Evolutionary conservation across 352 stramenopile genomes (phyloP).

Genomic region (Thraustochytrium sp.): DNA sequence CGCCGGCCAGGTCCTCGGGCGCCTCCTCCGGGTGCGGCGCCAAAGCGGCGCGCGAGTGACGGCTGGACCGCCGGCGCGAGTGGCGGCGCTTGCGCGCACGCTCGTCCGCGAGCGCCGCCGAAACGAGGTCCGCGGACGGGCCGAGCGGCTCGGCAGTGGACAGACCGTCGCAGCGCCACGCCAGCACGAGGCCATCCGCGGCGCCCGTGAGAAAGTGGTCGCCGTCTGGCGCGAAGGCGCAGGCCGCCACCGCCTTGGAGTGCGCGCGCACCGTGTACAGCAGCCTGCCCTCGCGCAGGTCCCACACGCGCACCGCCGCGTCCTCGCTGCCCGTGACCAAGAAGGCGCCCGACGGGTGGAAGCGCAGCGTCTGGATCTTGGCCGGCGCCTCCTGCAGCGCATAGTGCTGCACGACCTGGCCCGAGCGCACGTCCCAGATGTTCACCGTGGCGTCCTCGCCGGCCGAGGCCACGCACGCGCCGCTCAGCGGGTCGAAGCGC

Average conservation of each 20-base stretch:
- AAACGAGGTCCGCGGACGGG: not conserved
- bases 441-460: constrained; percentile 57
- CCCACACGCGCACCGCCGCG: constrained; percentile 79
- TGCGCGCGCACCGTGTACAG: constrained; percentile 84
- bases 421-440: constrained; percentile 68
- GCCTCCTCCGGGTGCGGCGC: too few relatives aligned
- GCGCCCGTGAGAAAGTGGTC: constrained; percentile 61
- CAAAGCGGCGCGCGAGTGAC: not conserved
- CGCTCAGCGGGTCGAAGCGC: constrained; percentile 69
- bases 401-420: constrained; percentile 81
- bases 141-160: not conserved
- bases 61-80: not conserved
- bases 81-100: not conserved
- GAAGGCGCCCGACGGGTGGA: constrained; percentile 82
- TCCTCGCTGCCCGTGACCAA: constrained; percentile 78
- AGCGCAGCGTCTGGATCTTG: constrained; percentile 66
- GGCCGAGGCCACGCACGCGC: constrained; percentile 57
- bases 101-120: not conserved
- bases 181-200: constrained; percentile 66
- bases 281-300: constrained; percentile 80
- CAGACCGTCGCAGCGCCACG: constrained; percentile 57
- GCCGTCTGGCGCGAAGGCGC: constrained; percentile 65
- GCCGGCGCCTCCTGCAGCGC: constrained; percentile 71
- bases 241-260: constrained; percentile 62
- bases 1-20: not conserved